Base-by-base conservation (phyloP, 2,329 filamentous ascomycete genomes). In the Epichloe coenophiala region DNA sequence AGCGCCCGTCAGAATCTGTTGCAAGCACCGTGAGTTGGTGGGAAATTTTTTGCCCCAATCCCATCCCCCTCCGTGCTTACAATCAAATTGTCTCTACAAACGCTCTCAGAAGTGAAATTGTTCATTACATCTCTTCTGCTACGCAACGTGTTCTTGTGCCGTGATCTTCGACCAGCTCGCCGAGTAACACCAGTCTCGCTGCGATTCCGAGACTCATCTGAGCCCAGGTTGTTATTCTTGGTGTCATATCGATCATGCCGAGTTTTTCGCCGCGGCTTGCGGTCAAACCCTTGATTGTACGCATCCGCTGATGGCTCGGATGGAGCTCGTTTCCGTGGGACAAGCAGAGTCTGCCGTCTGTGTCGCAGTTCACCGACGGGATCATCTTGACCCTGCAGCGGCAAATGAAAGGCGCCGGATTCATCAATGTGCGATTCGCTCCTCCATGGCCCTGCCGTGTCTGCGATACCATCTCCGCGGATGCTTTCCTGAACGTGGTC, bases 41-140 rank as follows among this genome's bases (percentile, higher is more conserved):
- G 27, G 23, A 3, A 21, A 17, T 17, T 17, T 2, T 17, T 17
- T 17, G 19, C 7, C 3, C 8, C 9, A 11, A 31, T 11, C 17
- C 3, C 27, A 38, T 27, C 36, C 36, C 36, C 12, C 36, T n/a
- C n/a, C 3, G 3, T 7, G 21, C 51, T 48, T 50, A 53, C 51
- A 33, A 45, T 51, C 19, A 53, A 40, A 19, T 36, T 15, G 35
- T 46, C 46, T 23, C 40, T 51, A 13, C 40, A 45, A 9, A 53
- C n/a, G 4, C 15, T 41, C 13, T 49, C 46, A 2, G 80, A 81
- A 12, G 66, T 66, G 54, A 84, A 85, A 19, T 74, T 74, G 6
- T 70, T 63, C 62, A 81, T 74, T 7, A 82, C 66, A 40, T 75
- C 71, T 49, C 68, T 69, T 13, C 69, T 62, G 1, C 67, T 68